Evolutionary conservation across 176 grass and related monocot species (phyloP), one percentile per base, ranked within the genome.

Genomic region (Cymbopogon citratus): DNA sequence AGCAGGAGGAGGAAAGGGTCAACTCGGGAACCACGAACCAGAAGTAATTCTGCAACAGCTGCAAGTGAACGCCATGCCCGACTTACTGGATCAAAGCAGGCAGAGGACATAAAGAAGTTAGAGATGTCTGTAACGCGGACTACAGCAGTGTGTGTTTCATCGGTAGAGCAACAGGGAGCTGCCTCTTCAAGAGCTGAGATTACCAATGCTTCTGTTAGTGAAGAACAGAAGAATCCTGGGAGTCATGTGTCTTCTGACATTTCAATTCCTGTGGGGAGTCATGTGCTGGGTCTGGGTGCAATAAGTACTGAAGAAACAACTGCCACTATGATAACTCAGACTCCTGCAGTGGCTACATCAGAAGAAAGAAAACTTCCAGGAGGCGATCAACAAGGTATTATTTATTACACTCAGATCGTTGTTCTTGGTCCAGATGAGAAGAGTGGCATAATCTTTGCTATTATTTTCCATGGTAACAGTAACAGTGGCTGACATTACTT

Each of bases 1-100:
- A 63, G 82, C 70, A 91, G 84, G 66, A 94, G 84, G 79, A 88
- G 83, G 80, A 94, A 91, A 76, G 89, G 78, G 7, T 45, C 84
- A 61, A 75, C 78, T 61, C 61, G 67, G 13, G 91, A 92, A 79
- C 77, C 87, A 63, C 79, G 83, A 6, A 78, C 46, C 23, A 90
- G 79, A 86, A 94, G 76, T 86, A 87, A 63, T 80, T 89, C 87
- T 73, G 77, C 84, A 72, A 85, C 92, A 40, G 89, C 81, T 73
- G 84, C 89, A 35, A 80, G 23, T 77, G 89, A 91, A 85, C 89
- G 81, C 1, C 87, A 81, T 80, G 74, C 81, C 82, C 89, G 81
- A 76, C 81, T 80, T 80, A 79, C 89, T 73, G 92, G 44, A 57
- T 80, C 64, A 18, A 94, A 94, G 70, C 84, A 87, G 36, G 56